phyloP scores from a whole-genome alignment of 2,329 filamentous ascomycete genomes.

The Teratosphaeria gauchensis region DNA sequence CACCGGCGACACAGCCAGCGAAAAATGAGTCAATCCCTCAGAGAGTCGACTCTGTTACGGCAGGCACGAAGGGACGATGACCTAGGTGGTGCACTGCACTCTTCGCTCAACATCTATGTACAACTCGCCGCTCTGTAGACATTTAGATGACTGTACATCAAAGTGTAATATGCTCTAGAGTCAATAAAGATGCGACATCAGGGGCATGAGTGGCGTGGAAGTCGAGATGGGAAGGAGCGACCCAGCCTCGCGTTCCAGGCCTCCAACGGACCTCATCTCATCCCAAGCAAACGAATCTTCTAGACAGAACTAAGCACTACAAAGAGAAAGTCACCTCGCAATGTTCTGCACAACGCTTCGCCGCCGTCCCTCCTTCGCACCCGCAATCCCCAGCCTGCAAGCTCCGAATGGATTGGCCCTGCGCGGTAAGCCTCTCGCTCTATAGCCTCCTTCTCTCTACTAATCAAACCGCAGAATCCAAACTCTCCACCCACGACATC shows the following conservation, averaged over 20 bases:
- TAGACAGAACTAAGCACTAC: not conserved
- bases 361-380: constrained; percentile 28
- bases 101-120: constrained; percentile 6
- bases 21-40: constrained; percentile 5
- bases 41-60: constrained; percentile 12
- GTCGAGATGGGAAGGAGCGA: not conserved
- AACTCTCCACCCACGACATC: constrained; percentile 30
- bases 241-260: not conserved
- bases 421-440: constrained; percentile 18
- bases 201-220: too few relatives aligned
- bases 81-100: constrained; percentile 1
- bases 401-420: constrained; percentile 14
- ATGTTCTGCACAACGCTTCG: constrained; percentile 36
- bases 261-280: not conserved
- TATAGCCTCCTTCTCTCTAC: not conserved
- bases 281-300: not conserved
- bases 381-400: constrained; percentile 26
- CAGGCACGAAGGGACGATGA: constrained; percentile 16
- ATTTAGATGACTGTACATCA: not conserved
- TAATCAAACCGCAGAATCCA: constrained; percentile 16
- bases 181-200: not conserved
- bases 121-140: constrained; percentile 12
- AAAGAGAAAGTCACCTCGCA: not conserved
- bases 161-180: not conserved
- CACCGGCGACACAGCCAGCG: not conserved